Evolutionary conservation across 2,329 filamentous ascomycete species (phyloP).

Genomic region (Emergomyces africanus): DNA sequence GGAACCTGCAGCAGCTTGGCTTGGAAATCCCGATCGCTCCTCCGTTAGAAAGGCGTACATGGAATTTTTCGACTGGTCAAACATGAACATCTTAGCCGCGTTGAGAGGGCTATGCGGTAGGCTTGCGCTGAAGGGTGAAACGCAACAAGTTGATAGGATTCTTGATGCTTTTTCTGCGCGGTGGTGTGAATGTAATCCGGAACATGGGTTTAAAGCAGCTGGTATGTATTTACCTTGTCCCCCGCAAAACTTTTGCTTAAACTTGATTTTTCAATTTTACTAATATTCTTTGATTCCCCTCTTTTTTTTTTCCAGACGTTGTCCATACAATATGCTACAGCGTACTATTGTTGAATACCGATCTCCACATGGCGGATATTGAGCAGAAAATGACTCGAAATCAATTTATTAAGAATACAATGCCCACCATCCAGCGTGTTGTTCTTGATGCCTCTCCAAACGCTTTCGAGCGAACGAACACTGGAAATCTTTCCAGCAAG

Average conservation of each 20-base stretch:
- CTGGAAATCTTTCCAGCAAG: slow-evolving; percentile 11
- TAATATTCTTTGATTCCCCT: background rate
- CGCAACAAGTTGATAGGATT: slow-evolving; percentile 92
- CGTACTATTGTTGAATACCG: slow-evolving; percentile 86
- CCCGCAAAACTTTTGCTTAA: background rate
- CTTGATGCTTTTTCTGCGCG: slow-evolving; percentile 75
- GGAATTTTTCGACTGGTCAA: slow-evolving; percentile 77
- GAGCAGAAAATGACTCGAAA: slow-evolving; percentile 90
- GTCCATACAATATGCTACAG: slow-evolving; percentile 98
- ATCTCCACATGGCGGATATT: slow-evolving; percentile 89
- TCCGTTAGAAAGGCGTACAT: slow-evolving; percentile 66
- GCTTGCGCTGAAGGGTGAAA: slow-evolving; percentile 76
- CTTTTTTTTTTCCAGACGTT: slow-evolving; percentile 48
- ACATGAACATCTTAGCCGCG: slow-evolving; percentile 64
- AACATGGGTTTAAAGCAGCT: slow-evolving; percentile 80
- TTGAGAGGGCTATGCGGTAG: slow-evolving; percentile 71
- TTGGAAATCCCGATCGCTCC: slow-evolving; percentile 51
- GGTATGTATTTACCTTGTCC: slow-evolving; percentile 41
- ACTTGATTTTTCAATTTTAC: background rate
- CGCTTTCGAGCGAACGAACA: slow-evolving; percentile 46
- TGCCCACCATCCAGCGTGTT: slow-evolving; percentile 73
- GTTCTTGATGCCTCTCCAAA: slow-evolving; percentile 59
- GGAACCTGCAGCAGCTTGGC: slow-evolving; percentile 71
- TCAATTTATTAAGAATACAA: slow-evolving; percentile 93
- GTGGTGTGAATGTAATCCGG: slow-evolving; percentile 89